Conservation (phyloP, 148 eudicot genomes). For the Mesembryanthemum crystallinum region DNA sequence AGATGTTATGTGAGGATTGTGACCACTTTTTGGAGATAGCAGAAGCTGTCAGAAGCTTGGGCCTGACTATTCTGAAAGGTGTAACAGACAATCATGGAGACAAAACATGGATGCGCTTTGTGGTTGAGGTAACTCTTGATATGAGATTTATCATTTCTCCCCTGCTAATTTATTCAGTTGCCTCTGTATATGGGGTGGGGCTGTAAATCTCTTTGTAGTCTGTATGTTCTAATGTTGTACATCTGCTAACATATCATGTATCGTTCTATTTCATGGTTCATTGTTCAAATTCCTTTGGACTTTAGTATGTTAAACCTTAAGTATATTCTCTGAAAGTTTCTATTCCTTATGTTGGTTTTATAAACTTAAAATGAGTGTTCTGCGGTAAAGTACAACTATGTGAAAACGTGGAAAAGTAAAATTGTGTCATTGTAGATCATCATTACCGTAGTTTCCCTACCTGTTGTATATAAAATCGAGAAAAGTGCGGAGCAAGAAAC, state of each 20-base stretch:
- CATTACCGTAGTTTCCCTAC: too few relatives aligned
- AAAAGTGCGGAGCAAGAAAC: too few relatives aligned
- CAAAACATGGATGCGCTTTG: conserved; percentile 75
- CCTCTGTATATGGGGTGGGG: not conserved
- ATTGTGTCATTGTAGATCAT: too few relatives aligned
- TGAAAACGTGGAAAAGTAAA: not conserved
- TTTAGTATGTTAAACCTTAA: not conserved
- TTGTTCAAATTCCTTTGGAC: not conserved
- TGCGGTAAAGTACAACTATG: not conserved
- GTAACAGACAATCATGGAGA: conserved; percentile 56
- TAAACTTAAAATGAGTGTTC: not conserved
- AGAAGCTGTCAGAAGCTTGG: conserved; percentile 69
- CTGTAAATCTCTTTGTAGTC: not conserved
- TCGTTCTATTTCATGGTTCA: not conserved
- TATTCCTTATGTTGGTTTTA: too few relatives aligned
- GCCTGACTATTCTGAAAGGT: conserved; percentile 80
- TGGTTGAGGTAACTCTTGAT: conserved; percentile 65
- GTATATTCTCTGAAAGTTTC: not conserved
- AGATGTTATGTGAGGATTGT: conserved; percentile 68
- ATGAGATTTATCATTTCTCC: not conserved
- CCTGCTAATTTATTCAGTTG: not conserved
- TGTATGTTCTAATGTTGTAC: not conserved
- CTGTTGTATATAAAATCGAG: too few relatives aligned
- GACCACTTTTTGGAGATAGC: conserved; percentile 68
- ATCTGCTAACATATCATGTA: not conserved